Percentiles rank a stretch among this genome's conserved stretches.
Evolutionary conservation across 2,329 filamentous ascomycete species (phyloP).

Genomic region (Scedosporium apiospermum): DNA sequence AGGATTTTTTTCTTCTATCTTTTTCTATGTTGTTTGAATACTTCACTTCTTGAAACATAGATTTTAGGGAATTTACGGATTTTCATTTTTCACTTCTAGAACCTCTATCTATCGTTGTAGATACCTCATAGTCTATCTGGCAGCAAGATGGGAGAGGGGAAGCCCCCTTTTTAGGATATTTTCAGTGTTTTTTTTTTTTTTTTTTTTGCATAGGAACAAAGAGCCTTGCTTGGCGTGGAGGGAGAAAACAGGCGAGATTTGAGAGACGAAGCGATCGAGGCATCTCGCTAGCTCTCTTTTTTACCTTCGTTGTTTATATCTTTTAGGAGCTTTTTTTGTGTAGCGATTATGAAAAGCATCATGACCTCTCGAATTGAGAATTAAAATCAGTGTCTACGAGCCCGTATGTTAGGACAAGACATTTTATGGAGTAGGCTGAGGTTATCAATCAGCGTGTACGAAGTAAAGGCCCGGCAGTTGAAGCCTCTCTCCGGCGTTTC

Average conservation of each 20-base stretch:
- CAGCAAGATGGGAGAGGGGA: neutral
- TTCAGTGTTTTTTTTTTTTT: constrained; percentile 4
- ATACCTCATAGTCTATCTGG: neutral
- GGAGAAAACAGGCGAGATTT: neutral
- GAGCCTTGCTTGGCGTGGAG: neutral
- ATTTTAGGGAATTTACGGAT: constrained; percentile 3
- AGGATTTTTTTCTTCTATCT: constrained; percentile 1
- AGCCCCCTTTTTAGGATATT: neutral
- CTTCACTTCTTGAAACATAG: constrained; percentile 5
- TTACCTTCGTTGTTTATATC: neutral
- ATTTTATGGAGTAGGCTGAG: no score
- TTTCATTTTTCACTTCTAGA: neutral
- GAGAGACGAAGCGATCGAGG: neutral
- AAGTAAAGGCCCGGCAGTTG: no score
- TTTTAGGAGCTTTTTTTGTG: neutral
- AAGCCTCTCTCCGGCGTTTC: no score
- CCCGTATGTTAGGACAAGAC: no score
- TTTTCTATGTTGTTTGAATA: neutral
- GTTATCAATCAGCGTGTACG: no score
- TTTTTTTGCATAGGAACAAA: constrained; percentile 1
- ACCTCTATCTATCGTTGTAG: neutral
- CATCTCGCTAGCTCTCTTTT: neutral
- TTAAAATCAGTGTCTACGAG: neutral
- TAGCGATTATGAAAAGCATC: neutral
- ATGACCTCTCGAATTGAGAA: neutral